phyloP scores from a whole-genome alignment of 2,329 filamentous ascomycete genomes.

The Xenoacremonium recifei region DNA sequence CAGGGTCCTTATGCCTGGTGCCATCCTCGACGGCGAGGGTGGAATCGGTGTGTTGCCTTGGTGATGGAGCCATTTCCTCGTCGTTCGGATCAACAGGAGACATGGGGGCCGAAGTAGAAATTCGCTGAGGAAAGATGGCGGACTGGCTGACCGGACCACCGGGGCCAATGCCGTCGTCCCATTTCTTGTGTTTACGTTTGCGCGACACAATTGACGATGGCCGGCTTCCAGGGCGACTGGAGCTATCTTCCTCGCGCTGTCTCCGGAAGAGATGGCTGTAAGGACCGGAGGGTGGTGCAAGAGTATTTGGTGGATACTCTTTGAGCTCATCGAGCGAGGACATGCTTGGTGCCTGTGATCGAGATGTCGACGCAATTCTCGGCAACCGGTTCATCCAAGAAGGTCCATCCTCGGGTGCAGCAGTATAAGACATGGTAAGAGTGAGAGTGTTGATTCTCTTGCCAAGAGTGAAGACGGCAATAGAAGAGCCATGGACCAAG shows the following conservation, averaged over 20 bases:
- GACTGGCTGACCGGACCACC: constrained; percentile 89
- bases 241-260: constrained; percentile 57
- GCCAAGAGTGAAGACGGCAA: constrained; percentile 94
- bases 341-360: constrained; percentile 82
- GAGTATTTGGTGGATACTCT: constrained; percentile 63
- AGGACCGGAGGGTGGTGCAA: constrained; percentile 64
- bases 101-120: constrained; percentile 21
- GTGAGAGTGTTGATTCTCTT: constrained; percentile 98
- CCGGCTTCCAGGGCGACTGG: constrained; percentile 53
- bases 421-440: constrained; percentile 94
- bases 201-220: constrained; percentile 59
- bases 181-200: constrained; percentile 64
- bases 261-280: constrained; percentile 68
- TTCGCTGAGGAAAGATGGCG: constrained; percentile 72
- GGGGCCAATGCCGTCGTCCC: constrained; percentile 69
- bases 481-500: constrained; percentile 93
- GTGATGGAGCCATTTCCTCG: constrained; percentile 27
- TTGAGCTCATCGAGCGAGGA: constrained; percentile 71
- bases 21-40: constrained; percentile 33
- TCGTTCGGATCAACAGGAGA: constrained; percentile 22
- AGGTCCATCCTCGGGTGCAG: constrained; percentile 81
- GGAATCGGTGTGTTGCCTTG: constrained; percentile 32
- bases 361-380: constrained; percentile 62
- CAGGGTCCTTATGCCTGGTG: constrained; percentile 28
- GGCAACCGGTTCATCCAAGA: constrained; percentile 95